Evolutionary conservation across 345 rosid species (phyloP).

Genomic region (Eucalyptus urophylla): DNA sequence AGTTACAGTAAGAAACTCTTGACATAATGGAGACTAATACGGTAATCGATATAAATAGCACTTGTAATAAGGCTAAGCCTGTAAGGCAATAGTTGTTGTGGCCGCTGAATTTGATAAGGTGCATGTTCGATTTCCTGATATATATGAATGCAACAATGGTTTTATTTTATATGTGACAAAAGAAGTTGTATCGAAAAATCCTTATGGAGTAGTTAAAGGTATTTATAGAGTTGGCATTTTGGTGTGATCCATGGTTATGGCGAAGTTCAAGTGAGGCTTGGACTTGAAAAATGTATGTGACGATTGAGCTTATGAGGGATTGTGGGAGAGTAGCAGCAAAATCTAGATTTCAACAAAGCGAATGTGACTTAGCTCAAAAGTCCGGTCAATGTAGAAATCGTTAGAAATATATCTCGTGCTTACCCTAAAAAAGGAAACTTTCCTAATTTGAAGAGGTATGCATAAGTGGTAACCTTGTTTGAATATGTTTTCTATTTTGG

Average conservation of each 20-base stretch:
- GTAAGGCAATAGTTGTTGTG: neutral
- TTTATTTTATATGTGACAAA: neutral
- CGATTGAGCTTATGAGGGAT: neutral
- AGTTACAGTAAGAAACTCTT: neutral
- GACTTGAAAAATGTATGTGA: neutral
- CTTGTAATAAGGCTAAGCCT: accelerated
- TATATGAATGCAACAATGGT: neutral
- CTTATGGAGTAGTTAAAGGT: neutral
- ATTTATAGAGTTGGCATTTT: neutral
- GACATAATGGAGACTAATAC: accelerated
- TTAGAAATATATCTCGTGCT: neutral
- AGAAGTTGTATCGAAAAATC: neutral
- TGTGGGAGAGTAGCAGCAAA: neutral
- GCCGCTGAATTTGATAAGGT: neutral
- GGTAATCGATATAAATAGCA: accelerated
- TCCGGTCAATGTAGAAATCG: neutral
- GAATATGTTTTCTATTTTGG: neutral
- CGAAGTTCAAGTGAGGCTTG: accelerated
- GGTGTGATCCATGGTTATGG: accelerated
- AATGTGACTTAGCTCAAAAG: neutral
- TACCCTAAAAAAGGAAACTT: neutral
- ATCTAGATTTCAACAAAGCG: neutral
- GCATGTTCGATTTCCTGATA: accelerated
- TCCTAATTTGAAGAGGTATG: neutral
- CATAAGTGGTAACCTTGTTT: neutral